Conservation (phyloP, 2,329 filamentous ascomycete species). For the Arthrinium puccinioides region DNA sequence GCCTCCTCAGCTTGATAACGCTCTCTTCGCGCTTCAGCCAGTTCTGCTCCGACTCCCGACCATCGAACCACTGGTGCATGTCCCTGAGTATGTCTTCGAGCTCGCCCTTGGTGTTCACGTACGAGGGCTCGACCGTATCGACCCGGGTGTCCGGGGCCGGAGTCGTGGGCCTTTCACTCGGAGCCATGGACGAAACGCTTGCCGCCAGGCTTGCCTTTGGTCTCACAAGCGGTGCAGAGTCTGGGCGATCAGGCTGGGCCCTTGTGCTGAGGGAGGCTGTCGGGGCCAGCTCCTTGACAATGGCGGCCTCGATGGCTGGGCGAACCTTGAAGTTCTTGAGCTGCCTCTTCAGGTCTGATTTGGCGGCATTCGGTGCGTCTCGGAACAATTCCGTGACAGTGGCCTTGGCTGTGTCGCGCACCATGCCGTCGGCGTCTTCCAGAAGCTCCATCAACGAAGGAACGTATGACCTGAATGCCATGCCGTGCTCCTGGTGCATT, state of each 20-base stretch:
- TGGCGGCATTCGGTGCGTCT: constrained; percentile 72
- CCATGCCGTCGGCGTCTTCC: constrained; percentile 82
- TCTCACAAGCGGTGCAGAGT: constrained; percentile 27
- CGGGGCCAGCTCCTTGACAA: constrained; percentile 66
- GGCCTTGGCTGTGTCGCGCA: constrained; percentile 76
- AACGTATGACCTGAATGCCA: constrained; percentile 80
- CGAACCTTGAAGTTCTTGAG: constrained; percentile 78
- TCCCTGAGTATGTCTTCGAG: constrained; percentile 81
- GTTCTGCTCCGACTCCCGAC: constrained; percentile 83
- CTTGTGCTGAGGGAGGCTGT: constrained; percentile 24
- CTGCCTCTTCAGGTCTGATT: constrained; percentile 83
- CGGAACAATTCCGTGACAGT: constrained; percentile 74
- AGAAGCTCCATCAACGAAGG: constrained; percentile 76
- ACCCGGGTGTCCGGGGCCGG: constrained; percentile 54
- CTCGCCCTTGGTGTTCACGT: constrained; percentile 77
- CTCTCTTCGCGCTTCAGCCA: constrained; percentile 84
- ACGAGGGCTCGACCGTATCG: constrained; percentile 70
- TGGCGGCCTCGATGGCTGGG: constrained; percentile 75
- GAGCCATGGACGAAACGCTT: constrained; percentile 41
- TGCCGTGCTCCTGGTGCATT: constrained; percentile 73
- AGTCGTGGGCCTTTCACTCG: constrained; percentile 50
- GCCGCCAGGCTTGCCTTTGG: constrained; percentile 32
- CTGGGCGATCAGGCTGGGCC: constrained; percentile 30
- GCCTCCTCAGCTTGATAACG: constrained; percentile 65
- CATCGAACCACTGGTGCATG: constrained; percentile 78